These are phyloP conservation scores for Xerocomus nothofagi DNA, from an alignment of 1,284 basidiomycete genomes.

Conservation along the genomic window DNA sequence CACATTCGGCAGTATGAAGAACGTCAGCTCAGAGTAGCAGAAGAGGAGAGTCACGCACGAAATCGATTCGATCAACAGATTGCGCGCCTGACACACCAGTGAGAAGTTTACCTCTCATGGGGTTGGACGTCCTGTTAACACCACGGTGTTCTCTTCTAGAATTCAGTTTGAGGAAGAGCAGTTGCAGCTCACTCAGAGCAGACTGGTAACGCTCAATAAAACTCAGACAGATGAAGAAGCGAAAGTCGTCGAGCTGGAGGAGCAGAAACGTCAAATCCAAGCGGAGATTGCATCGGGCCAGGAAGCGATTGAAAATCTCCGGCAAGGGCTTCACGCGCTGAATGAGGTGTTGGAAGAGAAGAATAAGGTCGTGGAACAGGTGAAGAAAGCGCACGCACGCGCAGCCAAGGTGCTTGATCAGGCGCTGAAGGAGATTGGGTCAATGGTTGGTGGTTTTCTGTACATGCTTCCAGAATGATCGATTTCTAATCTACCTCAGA, in stretches of 20 bases:
- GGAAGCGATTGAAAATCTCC: slow-evolving; percentile 56
- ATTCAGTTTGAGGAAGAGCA: slow-evolving; percentile 80
- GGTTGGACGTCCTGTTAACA: slow-evolving; percentile 7
- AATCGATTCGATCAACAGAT: slow-evolving; percentile 87
- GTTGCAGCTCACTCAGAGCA: slow-evolving; percentile 60
- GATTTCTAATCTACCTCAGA: slow-evolving; percentile 45
- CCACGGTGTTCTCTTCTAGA: slow-evolving; percentile 40
- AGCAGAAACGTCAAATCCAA: slow-evolving; percentile 59
- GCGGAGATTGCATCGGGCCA: slow-evolving; percentile 68
- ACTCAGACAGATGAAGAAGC: slow-evolving; percentile 57
- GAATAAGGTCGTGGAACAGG: slow-evolving; percentile 71
- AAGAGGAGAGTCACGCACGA: slow-evolving; percentile 84
- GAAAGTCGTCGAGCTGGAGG: slow-evolving; percentile 57
- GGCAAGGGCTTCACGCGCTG: slow-evolving; percentile 60
- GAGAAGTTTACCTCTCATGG: slow-evolving; percentile 40
- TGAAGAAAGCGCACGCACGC: slow-evolving; percentile 70
- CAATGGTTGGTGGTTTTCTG: slow-evolving; percentile 49
- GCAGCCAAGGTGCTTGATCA: slow-evolving; percentile 80
- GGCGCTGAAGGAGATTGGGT: slow-evolving; percentile 86
- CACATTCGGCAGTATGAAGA: slow-evolving; percentile 96
- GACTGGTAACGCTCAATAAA: slow-evolving; percentile 57
- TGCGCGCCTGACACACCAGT: slow-evolving; percentile 87
- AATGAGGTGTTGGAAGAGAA: slow-evolving; percentile 68
- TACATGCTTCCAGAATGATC: neutral
- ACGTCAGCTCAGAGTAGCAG: slow-evolving; percentile 83